Conservation (phyloP, 2,329 filamentous ascomycete species). For the Blastomyces parvus region DNA sequence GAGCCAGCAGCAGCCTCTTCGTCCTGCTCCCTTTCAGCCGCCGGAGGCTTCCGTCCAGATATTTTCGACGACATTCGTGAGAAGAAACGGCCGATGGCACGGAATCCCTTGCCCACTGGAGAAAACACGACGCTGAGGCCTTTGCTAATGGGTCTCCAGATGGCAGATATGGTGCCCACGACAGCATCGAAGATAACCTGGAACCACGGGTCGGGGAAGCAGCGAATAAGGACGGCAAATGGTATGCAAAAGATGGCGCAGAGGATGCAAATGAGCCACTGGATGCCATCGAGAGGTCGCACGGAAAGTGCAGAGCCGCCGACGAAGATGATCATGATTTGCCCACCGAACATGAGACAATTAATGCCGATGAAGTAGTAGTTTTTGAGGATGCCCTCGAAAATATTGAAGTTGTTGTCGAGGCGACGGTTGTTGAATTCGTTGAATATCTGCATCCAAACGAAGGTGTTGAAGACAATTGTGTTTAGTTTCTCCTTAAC, state of each 20-base stretch:
- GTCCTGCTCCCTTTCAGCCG: conserved; percentile 18
- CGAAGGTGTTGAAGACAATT: conserved; percentile 94
- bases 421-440: conserved; percentile 93
- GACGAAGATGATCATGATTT: conserved; percentile 81
- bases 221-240: conserved; percentile 68
- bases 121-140: conserved; percentile 23
- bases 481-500: conserved; percentile 53
- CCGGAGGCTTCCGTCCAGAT: conserved; percentile 8
- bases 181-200: conserved; percentile 41
- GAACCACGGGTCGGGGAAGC: conserved; percentile 62
- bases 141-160: conserved; percentile 36
- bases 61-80: conserved; percentile 17
- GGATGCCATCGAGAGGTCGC: conserved; percentile 54
- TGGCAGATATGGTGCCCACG: conserved; percentile 44
- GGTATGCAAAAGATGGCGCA: conserved; percentile 79
- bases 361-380: conserved; percentile 85
- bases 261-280: conserved; percentile 83
- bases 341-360: conserved; percentile 75
- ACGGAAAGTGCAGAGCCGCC: conserved; percentile 76
- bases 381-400: conserved; percentile 77
- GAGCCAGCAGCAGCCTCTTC: conserved; percentile 12
- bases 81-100: conserved; percentile 19
- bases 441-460: conserved; percentile 99
- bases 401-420: conserved; percentile 92
- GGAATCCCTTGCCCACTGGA: conserved; percentile 23